Conservation (phyloP, 495 filamentous ascomycete genomes). For the Neurospora sp. region DNA sequence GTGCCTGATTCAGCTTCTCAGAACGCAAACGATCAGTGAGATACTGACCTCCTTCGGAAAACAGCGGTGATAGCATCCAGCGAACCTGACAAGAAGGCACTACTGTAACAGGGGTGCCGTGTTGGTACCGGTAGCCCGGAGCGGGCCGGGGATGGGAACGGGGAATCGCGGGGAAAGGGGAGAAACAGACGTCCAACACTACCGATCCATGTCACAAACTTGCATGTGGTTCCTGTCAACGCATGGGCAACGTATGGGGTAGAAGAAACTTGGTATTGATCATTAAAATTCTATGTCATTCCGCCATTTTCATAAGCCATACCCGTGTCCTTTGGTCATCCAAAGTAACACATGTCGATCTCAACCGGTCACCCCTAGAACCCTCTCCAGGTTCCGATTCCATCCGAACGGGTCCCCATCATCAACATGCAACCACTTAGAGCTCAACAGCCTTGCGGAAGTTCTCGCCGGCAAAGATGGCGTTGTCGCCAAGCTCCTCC, state of each 20-base stretch:
- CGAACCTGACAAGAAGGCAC: not conserved
- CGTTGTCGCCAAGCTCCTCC: constrained; percentile 91
- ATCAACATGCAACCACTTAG: constrained; percentile 32
- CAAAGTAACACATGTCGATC: constrained; percentile 9
- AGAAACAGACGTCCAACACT: not conserved
- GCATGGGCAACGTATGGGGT: not conserved
- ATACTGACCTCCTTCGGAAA: not conserved
- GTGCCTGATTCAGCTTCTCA: not conserved
- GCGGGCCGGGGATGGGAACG: not conserved
- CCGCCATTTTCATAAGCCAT: constrained; percentile 22
- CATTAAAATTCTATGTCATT: constrained; percentile 12
- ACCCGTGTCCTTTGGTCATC: constrained; percentile 11
- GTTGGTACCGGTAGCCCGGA: not conserved
- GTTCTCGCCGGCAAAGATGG: constrained; percentile 79
- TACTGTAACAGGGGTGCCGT: not conserved
- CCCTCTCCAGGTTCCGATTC: constrained; percentile 7
- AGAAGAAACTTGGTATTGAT: constrained; percentile 15
- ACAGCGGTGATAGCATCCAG: not conserved
- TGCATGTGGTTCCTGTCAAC: not conserved
- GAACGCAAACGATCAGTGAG: not conserved
- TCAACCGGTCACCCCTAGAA: constrained; percentile 6
- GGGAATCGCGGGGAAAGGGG: not conserved
- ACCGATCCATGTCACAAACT: not conserved
- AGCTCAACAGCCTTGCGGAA: constrained; percentile 86
- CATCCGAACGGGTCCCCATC: constrained; percentile 5